Base-by-base conservation (phyloP, 441 rosid species). In the Bruguiera hainesii region DNA sequence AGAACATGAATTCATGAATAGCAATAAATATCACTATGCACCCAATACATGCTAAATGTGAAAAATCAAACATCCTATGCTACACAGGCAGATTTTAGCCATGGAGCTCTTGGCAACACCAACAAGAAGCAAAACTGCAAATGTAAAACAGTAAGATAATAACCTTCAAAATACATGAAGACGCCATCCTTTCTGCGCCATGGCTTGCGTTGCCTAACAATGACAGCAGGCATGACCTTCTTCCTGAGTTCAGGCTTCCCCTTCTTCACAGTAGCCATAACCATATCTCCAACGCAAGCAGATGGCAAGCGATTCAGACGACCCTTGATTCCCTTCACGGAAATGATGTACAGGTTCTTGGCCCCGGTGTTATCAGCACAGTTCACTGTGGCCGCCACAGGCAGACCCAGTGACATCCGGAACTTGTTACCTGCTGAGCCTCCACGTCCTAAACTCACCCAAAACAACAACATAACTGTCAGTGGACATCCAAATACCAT, bases 171-270 rank as follows among this genome's bases (percentile, higher is more conserved):
- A 67, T 91, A 91, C 97, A 91, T 91, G 83, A 56, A 91, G 74
- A 91, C 96, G 19, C 98, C 94, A 39, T 87, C 94, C 96, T 91
- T 91, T 89, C 96, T 70, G 77, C 96, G 88, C 94, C 94, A 91
- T 0, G 98, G 93, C 78, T 89, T 89, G 49, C 96, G 83, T 80
- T 85, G 94, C 73, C 98, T 78, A 25, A 86, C 95, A 62, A 88
- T 88, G 59, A 89, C 92, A 13, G 94, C 96, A 0, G 93, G 96
- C 71, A 88, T 76, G 35, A 89, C 96, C 83, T 88, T 88, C 74
- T 91, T 88, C 65, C 91, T 70, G 25, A 88, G 87, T 71, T 87
- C 95, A 1, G 93, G 95, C 70, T 92, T 92, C 10, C 95, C 95
- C 69, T 86, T 87, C 80, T 87, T 85, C 15, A 91, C 97, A 1